Evolutionary conservation across 805 yeast species (phyloP).

Genomic region (Lipomyces chichibuensis): DNA sequence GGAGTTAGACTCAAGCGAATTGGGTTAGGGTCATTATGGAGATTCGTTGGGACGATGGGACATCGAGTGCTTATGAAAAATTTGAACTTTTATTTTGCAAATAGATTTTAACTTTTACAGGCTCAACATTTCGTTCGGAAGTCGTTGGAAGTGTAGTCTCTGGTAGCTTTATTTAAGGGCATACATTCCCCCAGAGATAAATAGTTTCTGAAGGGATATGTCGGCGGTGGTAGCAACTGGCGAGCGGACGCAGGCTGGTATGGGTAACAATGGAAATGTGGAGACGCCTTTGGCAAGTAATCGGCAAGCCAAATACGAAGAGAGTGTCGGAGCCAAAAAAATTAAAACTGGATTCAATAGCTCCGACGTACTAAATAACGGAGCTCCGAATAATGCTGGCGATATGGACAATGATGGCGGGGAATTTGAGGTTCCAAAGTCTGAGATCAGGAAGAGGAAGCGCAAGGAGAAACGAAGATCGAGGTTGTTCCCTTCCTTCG

Average conservation of each 20-base stretch:
- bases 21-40: not conserved
- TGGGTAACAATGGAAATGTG: not conserved
- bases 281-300: not conserved
- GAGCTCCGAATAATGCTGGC: not conserved
- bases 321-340: not conserved
- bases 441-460: conserved; percentile 24
- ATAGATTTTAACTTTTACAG: not conserved
- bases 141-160: not conserved
- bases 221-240: not conserved
- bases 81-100: not conserved
- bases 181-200: not conserved
- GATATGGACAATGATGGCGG: conserved; percentile 9
- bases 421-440: conserved; percentile 30
- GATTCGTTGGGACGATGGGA: not conserved
- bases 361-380: not conserved
- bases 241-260: not conserved
- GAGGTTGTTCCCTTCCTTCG: conserved; percentile 31
- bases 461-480: conserved; percentile 40
- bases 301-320: not conserved
- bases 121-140: not conserved
- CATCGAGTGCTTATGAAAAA: not conserved
- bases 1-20: not conserved
- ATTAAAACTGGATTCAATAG: not conserved
- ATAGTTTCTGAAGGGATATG: not conserved
- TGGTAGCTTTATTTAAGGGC: not conserved